A percentile compares a stretch with the other conserved stretches of the same genome.
Evolutionary conservation across 257 asterid genomes (phyloP).

Genomic region (Petunia axillaris): DNA sequence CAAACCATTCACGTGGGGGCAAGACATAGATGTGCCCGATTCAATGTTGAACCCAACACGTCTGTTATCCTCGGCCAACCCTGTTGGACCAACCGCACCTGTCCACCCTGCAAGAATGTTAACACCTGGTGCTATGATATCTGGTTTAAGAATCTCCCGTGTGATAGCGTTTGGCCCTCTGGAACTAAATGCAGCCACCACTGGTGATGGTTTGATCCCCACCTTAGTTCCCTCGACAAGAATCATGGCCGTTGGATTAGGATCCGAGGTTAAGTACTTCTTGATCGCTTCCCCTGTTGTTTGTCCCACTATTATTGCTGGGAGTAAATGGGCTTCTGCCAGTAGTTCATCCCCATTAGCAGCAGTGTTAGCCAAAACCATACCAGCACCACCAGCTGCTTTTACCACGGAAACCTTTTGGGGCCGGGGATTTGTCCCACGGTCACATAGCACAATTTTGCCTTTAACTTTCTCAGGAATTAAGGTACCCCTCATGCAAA

Average conservation of each 20-base stretch:
- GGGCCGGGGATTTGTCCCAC: constrained; percentile 57
- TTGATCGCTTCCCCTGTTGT: constrained; percentile 48
- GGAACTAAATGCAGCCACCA: constrained; percentile 71
- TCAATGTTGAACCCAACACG: constrained; percentile 54
- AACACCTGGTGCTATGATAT: constrained; percentile 67
- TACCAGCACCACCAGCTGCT: constrained; percentile 63
- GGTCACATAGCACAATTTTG: constrained; percentile 58
- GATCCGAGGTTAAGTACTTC: constrained; percentile 41
- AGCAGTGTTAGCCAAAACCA: constrained; percentile 65
- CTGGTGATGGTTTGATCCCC: constrained; percentile 71
- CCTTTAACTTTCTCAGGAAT: constrained; percentile 51
- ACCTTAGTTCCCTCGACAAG: constrained; percentile 59
- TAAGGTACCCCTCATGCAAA: constrained; percentile 54
- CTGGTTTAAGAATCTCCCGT: constrained; percentile 66
- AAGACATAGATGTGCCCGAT: constrained; percentile 73
- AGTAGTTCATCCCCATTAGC: constrained; percentile 64
- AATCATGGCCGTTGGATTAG: constrained; percentile 47
- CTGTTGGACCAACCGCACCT: constrained; percentile 53
- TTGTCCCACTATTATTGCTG: constrained; percentile 61
- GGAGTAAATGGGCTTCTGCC: constrained; percentile 64
- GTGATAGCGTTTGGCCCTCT: constrained; percentile 66
- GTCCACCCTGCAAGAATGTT: constrained; percentile 66
- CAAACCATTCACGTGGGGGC: constrained; percentile 65
- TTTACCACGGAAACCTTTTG: constrained; percentile 57
- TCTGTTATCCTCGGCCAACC: constrained; percentile 47